Conservation (phyloP, 306 rosid species). For the Acacia acuminata region DNA sequence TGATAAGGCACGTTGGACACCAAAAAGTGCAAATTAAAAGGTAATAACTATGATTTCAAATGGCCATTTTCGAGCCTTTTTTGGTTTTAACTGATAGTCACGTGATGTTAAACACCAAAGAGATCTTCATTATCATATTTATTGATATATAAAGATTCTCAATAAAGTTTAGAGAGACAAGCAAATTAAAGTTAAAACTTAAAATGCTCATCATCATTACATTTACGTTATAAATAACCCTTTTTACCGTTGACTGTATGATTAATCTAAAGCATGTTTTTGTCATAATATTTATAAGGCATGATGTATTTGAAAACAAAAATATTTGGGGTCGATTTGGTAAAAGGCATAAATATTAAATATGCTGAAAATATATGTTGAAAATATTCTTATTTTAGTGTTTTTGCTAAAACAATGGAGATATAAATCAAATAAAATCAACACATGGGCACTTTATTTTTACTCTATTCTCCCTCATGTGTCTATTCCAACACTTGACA, state of each 20-base stretch:
- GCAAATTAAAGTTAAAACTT: not conserved
- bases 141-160: not conserved
- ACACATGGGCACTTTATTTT: no score
- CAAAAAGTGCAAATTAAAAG: not conserved
- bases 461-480: no score
- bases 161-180: not conserved
- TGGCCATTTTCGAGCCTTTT: not conserved
- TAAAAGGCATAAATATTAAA: no score
- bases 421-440: no score
- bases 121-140: not conserved
- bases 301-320: not conserved
- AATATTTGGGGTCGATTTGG: not conserved
- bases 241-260: not conserved
- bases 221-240: not conserved
- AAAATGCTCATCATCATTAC: not conserved
- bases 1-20: not conserved
- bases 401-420: no score
- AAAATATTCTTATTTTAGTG: no score
- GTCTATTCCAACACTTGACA: no score
- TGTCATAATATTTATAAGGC: not conserved
- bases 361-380: no score
- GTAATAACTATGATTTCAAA: not conserved
- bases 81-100: not conserved
- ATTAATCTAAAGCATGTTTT: not conserved
- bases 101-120: not conserved